Percentiles rank a stretch among this genome's conserved stretches.
phyloP scores from a whole-genome alignment of 2,329 filamentous ascomycete species.

The Cladosporium oxysporum region DNA sequence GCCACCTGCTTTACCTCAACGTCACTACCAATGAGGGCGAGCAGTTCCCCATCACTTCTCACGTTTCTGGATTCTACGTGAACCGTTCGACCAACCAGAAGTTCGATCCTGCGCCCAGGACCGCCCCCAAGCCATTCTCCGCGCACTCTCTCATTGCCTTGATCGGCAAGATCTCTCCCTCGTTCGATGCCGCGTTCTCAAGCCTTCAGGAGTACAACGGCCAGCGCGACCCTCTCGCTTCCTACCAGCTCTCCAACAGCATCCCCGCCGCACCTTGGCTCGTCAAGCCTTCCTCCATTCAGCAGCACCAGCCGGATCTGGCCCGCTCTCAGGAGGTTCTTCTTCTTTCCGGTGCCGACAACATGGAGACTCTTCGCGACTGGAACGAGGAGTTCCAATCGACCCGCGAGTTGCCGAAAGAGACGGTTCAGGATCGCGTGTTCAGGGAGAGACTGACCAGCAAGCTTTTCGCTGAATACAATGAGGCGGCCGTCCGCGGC shows the following conservation, averaged over 20 bases:
- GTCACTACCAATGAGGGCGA: constrained; percentile 92
- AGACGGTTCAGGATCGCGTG: constrained; percentile 90
- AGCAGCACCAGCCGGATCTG: constrained; percentile 78
- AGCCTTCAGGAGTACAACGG: constrained; percentile 82
- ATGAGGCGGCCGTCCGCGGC: constrained; percentile 88
- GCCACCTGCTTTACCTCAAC: constrained; percentile 87
- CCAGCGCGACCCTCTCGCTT: constrained; percentile 81
- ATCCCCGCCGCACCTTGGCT: constrained; percentile 92
- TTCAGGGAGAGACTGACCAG: constrained; percentile 92
- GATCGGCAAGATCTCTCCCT: constrained; percentile 76
- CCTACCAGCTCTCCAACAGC: constrained; percentile 93
- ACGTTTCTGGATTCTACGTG: constrained; percentile 93
- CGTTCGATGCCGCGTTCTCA: constrained; percentile 75
- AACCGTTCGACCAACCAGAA: constrained; percentile 95
- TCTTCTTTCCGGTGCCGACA: constrained; percentile 85
- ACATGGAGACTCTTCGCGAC: constrained; percentile 89
- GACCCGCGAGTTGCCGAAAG: constrained; percentile 88
- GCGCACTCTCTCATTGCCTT: constrained; percentile 86
- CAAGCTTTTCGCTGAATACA: constrained; percentile 97
- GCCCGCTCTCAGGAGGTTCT: constrained; percentile 92
- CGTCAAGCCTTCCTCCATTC: constrained; percentile 67
- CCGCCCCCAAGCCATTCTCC: constrained; percentile 72
- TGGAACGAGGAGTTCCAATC: constrained; percentile 99
- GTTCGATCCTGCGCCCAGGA: constrained; percentile 85
- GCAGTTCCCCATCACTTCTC: constrained; percentile 88